These are phyloP conservation scores for Colletotrichum gigasporum DNA, from an alignment of 2,329 filamentous ascomycete genomes.

Conservation along the genomic window DNA sequence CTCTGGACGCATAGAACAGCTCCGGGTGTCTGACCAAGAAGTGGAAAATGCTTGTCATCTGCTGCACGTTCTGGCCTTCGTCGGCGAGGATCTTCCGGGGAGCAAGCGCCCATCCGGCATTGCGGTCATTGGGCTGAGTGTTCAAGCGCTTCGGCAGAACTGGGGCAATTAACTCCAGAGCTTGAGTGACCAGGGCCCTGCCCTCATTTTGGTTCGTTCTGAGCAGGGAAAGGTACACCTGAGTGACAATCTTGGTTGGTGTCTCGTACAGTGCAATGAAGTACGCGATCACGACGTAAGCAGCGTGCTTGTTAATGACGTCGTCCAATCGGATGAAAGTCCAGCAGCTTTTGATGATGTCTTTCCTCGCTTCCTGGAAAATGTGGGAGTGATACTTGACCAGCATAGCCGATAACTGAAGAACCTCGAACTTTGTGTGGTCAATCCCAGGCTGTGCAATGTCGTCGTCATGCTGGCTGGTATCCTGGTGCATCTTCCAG, in stretches of 20 bases:
- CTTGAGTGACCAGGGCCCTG: conserved; percentile 89
- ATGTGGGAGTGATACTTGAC: conserved; percentile 94
- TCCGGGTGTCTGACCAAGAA: conserved; percentile 93
- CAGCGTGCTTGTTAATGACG: conserved; percentile 98
- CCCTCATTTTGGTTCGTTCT: conserved; percentile 97
- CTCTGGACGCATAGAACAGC: conserved; percentile 93
- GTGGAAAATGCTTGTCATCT: conserved; percentile 97
- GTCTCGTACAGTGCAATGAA: conserved; percentile 98
- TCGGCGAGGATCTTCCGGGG: conserved; percentile 92
- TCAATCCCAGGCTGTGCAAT: conserved; percentile 87
- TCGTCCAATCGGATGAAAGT: conserved; percentile 98
- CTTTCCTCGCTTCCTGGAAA: conserved; percentile 91
- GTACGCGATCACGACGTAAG: conserved; percentile 96
- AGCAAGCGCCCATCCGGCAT: conserved; percentile 88
- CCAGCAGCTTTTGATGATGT: conserved; percentile 99
- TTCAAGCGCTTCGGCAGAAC: conserved; percentile 87
- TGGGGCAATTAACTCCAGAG: conserved; percentile 91
- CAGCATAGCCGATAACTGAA: conserved; percentile 93
- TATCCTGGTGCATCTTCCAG: conserved; percentile 89
- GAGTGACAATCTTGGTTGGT: conserved; percentile 92
- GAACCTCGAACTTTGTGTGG: conserved; percentile 93
- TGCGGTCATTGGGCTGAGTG: conserved; percentile 72
- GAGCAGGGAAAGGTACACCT: conserved; percentile 91
- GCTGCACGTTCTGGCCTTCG: conserved; percentile 93
- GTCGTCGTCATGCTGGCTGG: conserved; percentile 90